Evolutionary conservation across 1,284 basidiomycete species (phyloP), one percentile per base, ranked within the genome.

Genomic region (Ganoderma meredithae): DNA sequence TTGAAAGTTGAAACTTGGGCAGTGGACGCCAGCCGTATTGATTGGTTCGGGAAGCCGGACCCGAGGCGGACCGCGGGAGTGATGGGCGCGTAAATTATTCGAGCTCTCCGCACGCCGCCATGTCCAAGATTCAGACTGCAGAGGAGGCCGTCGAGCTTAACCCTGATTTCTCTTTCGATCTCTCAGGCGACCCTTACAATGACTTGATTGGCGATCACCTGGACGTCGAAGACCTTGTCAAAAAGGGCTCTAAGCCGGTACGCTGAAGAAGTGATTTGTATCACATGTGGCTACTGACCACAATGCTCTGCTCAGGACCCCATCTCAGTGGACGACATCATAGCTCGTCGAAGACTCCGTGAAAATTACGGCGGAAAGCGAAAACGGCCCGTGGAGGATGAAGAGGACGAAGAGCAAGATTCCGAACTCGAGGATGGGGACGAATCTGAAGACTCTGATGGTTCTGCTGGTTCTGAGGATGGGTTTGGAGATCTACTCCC

Each of bases 261-360:
- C 73, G 90, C 78, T 71, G 36, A 33, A 61, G 62, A 25, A 44
- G 39, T 27, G 66, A 60, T 60, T 55, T 53, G 64, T 63, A 33
- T 40, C 41, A 39, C 3, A 19, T 59, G 19, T 49, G 62, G 39
- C 68, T 66, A 65, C 61, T 72, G 71, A 62, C 63, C 41, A 63
- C 31, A 55, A 47, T 22, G 52, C 68, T 60, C 15, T 22, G 52
- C 68, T 60, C 15, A 95, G 92, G 84, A 88, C 76, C 90, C 92
- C 17, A 88, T 98, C 60, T 95, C 93, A 56, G 91, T 98, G 12
- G 95, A 98, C 80, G 95, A 98, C 76, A 98, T 97, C 72, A 96
- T 97, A 75, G 90, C 90, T 59, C 84, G 91, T 67, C 84, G 91
- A 66, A 87, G 83, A 65, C 82, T 85, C 65, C 76, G 82, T 74